Conservation (phyloP, 2,329 filamentous ascomycete genomes). For the Aureobasidium uvarum region DNA sequence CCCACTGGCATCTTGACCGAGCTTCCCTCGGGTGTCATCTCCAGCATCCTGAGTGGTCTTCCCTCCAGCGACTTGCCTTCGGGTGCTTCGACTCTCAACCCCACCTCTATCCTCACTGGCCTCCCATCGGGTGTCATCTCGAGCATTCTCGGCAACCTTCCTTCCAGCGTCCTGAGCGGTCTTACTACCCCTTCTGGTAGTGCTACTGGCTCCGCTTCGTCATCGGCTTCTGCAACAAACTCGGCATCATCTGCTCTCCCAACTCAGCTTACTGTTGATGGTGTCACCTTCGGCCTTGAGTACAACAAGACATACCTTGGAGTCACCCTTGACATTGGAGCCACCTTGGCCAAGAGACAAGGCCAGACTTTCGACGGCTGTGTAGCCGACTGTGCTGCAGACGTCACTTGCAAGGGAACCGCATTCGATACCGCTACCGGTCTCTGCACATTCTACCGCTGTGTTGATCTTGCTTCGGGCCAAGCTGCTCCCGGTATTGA, state of each 20-base stretch:
- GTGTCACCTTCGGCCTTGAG: conserved; percentile 6
- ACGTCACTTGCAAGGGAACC: conserved; percentile 7
- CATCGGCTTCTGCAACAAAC: neutral
- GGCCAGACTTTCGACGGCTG: neutral
- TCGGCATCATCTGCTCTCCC: neutral
- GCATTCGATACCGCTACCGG: conserved; percentile 1
- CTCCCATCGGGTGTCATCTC: conserved; percentile 3
- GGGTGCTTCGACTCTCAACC: neutral
- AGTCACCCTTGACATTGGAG: neutral
- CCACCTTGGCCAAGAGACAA: conserved; percentile 4
- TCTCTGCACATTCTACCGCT: conserved; percentile 17
- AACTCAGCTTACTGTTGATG: neutral
- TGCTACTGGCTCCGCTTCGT: neutral
- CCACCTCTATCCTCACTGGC: neutral
- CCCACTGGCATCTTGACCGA: conserved; percentile 2
- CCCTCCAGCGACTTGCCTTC: neutral
- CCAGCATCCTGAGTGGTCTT: neutral
- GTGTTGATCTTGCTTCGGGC: neutral
- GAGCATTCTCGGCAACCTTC: conserved; percentile 3
- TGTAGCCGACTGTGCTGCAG: neutral
- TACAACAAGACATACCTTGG: conserved; percentile 13
- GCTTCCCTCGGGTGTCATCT: neutral
- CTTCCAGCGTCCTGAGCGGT: neutral
- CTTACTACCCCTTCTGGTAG: neutral
- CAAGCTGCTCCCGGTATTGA: neutral